Evolutionary conservation across 148 eudicot genomes (phyloP).

Genomic region (Pharnaceum exiguum): DNA sequence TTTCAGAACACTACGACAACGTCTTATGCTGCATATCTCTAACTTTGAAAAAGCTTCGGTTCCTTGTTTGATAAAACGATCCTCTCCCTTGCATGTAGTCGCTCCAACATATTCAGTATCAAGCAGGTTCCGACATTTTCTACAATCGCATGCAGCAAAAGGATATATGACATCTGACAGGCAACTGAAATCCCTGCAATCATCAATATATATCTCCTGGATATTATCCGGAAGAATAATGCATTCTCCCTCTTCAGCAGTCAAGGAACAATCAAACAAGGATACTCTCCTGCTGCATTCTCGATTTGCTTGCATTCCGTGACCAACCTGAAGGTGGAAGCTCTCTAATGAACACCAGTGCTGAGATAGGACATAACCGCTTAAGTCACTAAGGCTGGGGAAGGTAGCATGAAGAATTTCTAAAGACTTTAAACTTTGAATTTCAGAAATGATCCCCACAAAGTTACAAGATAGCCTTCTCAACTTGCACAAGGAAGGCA

Average conservation of each 20-base stretch:
- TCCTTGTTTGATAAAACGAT: too few relatives aligned
- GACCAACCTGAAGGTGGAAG: slow-evolving; percentile 12
- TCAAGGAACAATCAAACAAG: slow-evolving; percentile 1
- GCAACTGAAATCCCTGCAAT: slow-evolving; percentile 3
- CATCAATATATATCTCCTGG: slow-evolving; percentile 7
- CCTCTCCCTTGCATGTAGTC: too few relatives aligned
- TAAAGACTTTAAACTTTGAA: slow-evolving; percentile 6
- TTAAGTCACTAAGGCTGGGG: not conserved
- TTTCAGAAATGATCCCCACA: not conserved
- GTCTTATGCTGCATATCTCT: slow-evolving; percentile 3
- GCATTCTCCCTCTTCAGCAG: not conserved
- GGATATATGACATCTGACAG: slow-evolving; percentile 5
- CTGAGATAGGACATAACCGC: slow-evolving; percentile 4
- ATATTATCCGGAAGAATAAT: slow-evolving; percentile 14
- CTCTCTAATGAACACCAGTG: slow-evolving; percentile 3
- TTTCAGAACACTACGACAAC: not conserved
- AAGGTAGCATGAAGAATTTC: slow-evolving; percentile 16
- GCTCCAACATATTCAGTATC: too few relatives aligned
- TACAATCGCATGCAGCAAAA: not conserved
- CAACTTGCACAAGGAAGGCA: not conserved
- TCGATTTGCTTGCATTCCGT: not conserved
- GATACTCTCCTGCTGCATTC: slow-evolving; percentile 3
- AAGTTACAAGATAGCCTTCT: slow-evolving; percentile 7
- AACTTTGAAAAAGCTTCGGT: not conserved
- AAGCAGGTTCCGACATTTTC: too few relatives aligned